phyloP scores from a whole-genome alignment of 192 early-diverging fungal species.

The Coemansia pectinata region DNA sequence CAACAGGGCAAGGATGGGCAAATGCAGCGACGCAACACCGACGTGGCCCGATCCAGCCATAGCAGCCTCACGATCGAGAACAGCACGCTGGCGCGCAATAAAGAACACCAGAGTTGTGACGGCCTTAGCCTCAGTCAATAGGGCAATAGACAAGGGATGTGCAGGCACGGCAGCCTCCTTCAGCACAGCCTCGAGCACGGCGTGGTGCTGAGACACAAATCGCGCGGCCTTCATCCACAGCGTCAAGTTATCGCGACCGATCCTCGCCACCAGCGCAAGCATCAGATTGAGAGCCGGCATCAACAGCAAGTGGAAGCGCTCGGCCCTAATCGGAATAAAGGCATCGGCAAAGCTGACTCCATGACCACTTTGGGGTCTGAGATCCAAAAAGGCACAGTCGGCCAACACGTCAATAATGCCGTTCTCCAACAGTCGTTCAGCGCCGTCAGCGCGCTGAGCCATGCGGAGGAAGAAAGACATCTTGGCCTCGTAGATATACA shows the following conservation, averaged over 20 bases:
- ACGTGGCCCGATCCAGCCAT: conserved; percentile 43
- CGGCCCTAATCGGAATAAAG: conserved; percentile 43
- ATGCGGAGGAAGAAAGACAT: conserved; percentile 82
- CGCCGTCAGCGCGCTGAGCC: conserved; percentile 69
- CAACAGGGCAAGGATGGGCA: conserved; percentile 45
- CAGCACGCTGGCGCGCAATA: conserved; percentile 51
- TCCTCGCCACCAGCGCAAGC: conserved; percentile 45
- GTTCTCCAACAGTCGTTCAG: conserved; percentile 74
- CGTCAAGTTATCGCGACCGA: conserved; percentile 54
- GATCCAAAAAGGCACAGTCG: conserved; percentile 71
- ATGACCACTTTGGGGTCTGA: conserved; percentile 51
- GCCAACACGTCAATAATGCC: conserved; percentile 77
- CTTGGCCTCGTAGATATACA: conserved; percentile 80
- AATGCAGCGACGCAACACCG: conserved; percentile 41
- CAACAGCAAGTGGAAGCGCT: conserved; percentile 66
- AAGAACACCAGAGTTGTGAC: conserved; percentile 37
- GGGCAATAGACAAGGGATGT: conserved; percentile 28
- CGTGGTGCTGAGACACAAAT: conserved; percentile 46
- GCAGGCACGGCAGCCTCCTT: conserved; percentile 33
- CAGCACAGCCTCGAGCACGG: conserved; percentile 43
- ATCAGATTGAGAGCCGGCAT: conserved; percentile 66
- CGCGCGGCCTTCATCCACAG: conserved; percentile 52
- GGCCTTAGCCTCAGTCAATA: conserved; percentile 44
- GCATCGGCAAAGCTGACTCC: conserved; percentile 36
- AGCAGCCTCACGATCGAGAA: conserved; percentile 50